Evolutionary conservation across 1,284 basidiomycete genomes (phyloP).

Genomic region (Trametes polyzona): DNA sequence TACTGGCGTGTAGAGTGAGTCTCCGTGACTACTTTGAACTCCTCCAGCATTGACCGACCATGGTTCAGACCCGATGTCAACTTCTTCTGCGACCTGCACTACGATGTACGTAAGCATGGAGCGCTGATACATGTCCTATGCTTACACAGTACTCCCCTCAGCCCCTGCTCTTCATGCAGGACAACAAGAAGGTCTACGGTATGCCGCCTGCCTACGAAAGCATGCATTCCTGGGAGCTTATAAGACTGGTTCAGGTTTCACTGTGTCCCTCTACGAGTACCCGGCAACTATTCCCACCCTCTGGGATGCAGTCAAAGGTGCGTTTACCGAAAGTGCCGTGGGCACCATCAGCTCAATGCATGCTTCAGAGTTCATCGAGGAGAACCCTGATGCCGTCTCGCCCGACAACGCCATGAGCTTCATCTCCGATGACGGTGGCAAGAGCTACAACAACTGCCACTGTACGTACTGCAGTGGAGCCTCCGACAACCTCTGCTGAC

Average conservation of each 20-base stretch:
- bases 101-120: constrained; percentile 27
- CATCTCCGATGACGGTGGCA: constrained; percentile 63
- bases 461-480: constrained; percentile 49
- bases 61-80: constrained; percentile 35
- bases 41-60: not conserved
- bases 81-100: constrained; percentile 40
- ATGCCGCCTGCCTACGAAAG: constrained; percentile 15
- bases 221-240: not conserved
- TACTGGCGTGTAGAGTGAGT: constrained; percentile 86
- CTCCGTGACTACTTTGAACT: not conserved
- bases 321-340: not conserved
- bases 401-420: constrained; percentile 67
- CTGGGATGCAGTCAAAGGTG: constrained; percentile 62
- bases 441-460: constrained; percentile 72
- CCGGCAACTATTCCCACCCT: constrained; percentile 68
- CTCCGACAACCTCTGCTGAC: not conserved
- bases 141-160: constrained; percentile 42
- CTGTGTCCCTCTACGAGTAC: constrained; percentile 70
- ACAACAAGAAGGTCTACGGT: constrained; percentile 87
- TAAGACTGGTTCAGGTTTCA: constrained; percentile 48
- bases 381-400: constrained; percentile 60
- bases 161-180: constrained; percentile 90
- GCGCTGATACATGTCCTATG: not conserved
- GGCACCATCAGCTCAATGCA: not conserved
- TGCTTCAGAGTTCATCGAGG: constrained; percentile 57